These are phyloP conservation scores for Aspergillus versicolor DNA, from an alignment of 2,329 filamentous ascomycete genomes.

Conservation along the genomic window DNA sequence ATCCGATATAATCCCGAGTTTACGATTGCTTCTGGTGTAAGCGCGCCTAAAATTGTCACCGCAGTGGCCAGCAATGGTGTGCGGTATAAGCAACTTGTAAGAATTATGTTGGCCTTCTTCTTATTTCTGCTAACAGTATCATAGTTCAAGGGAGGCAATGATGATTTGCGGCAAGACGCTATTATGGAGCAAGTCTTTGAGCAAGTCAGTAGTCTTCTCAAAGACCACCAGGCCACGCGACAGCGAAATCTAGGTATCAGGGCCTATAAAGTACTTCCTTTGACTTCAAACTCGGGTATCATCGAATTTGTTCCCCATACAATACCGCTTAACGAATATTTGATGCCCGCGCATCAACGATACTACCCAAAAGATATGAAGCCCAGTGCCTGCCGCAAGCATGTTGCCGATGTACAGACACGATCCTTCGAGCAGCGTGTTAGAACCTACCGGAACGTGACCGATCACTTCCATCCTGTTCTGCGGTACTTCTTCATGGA, in stretches of 20 bases:
- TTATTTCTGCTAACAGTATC: conserved; percentile 12
- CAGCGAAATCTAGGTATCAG: conserved; percentile 87
- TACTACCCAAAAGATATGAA: conserved; percentile 86
- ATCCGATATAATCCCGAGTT: conserved; percentile 71
- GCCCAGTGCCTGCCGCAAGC: conserved; percentile 71
- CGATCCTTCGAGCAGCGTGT: conserved; percentile 70
- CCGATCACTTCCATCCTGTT: conserved; percentile 82
- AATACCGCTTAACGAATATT: conserved; percentile 84
- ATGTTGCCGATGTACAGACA: conserved; percentile 71
- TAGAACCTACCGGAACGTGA: conserved; percentile 73
- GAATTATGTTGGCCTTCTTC: conserved; percentile 18
- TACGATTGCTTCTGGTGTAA: conserved; percentile 84
- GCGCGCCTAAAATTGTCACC: conserved; percentile 89
- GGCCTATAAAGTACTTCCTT: conserved; percentile 93
- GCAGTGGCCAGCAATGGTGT: conserved; percentile 74
- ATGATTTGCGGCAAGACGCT: conserved; percentile 93
- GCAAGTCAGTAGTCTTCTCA: conserved; percentile 86
- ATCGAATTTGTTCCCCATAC: conserved; percentile 98
- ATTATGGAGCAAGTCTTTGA: conserved; percentile 99
- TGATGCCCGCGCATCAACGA: conserved; percentile 83
- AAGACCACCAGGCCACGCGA: conserved; percentile 80
- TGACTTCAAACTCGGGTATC: conserved; percentile 80
- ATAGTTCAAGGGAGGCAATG: conserved; percentile 86
- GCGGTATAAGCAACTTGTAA: conserved; percentile 78
- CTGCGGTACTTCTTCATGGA: conserved; percentile 98